phyloP scores from a whole-genome alignment of 352 stramenopile genomes.

The Phytophthora hybrid region DNA sequence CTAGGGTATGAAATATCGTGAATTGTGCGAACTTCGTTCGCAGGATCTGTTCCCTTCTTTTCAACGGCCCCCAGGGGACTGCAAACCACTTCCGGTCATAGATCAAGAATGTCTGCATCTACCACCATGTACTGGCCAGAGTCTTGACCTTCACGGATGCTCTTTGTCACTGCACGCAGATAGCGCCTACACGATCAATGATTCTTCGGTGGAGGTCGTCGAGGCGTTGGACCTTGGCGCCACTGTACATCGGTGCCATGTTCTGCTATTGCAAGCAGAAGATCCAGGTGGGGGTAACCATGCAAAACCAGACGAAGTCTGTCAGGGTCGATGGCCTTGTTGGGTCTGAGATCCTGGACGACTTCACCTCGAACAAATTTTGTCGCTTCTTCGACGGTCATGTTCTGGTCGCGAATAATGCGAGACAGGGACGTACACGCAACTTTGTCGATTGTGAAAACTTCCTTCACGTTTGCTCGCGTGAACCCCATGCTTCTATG shows the following conservation, averaged over 20 bases:
- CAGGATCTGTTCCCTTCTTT: conserved; percentile 22
- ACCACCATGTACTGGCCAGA: conserved; percentile 26
- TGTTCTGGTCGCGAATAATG: conserved; percentile 1
- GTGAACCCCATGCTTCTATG: too few relatives aligned
- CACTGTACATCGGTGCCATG: conserved; percentile 1
- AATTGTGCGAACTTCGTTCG: conserved; percentile 16
- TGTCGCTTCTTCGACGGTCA: not conserved
- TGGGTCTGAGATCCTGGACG: conserved; percentile 6
- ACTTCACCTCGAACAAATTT: too few relatives aligned
- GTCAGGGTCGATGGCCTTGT: conserved; percentile 12
- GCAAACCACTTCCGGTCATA: conserved; percentile 8
- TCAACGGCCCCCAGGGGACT: conserved; percentile 24
- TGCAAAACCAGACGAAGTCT: not conserved
- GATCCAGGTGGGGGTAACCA: conserved; percentile 8
- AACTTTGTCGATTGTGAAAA: too few relatives aligned
- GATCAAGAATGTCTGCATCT: conserved; percentile 5
- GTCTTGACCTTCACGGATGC: conserved; percentile 20
- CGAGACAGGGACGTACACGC: not conserved
- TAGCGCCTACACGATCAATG: conserved; percentile 7
- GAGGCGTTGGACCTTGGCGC: not conserved
- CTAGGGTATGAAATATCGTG: conserved; percentile 24
- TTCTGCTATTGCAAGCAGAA: conserved; percentile 8
- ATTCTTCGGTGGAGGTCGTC: not conserved
- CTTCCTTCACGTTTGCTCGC: too few relatives aligned
- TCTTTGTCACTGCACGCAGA: conserved; percentile 6